A percentile compares a stretch with the other conserved stretches of the same genome.
Conservation (phyloP, 164 flowering plant species). For the Paratinospora sagittata region DNA sequence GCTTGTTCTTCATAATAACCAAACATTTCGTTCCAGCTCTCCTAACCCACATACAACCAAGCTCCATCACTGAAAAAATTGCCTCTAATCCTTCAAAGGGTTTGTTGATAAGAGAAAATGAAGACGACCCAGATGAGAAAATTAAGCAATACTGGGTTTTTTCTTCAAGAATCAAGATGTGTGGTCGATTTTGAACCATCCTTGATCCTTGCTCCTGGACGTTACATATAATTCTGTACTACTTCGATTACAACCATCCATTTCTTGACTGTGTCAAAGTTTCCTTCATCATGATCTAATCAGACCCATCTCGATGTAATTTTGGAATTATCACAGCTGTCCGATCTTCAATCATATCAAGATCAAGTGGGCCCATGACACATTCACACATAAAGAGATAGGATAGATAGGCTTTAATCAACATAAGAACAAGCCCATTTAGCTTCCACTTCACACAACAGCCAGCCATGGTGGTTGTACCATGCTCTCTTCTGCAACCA, state of each 20-base stretch:
- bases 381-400: background rate
- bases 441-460: constrained; percentile 10
- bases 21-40: constrained; percentile 22
- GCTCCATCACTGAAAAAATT: constrained; percentile 14
- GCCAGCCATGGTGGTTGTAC: constrained; percentile 44
- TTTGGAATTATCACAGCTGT: background rate
- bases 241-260: background rate
- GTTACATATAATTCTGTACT: too few species aligned
- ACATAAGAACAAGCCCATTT: background rate
- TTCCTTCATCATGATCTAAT: too few species aligned
- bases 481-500: constrained; percentile 23
- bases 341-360: background rate
- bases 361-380: background rate
- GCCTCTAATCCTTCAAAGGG: background rate
- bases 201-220: background rate
- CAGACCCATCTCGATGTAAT: too few species aligned
- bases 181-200: background rate
- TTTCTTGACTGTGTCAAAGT: background rate
- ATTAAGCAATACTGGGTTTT: background rate
- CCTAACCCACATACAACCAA: constrained; percentile 35
- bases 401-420: background rate
- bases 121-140: background rate
- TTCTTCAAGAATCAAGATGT: background rate
- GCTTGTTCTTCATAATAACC: constrained; percentile 10
- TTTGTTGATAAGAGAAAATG: background rate